Conservation (phyloP, 495 filamentous ascomycete species). For the Lasiosphaeris hirsuta region DNA sequence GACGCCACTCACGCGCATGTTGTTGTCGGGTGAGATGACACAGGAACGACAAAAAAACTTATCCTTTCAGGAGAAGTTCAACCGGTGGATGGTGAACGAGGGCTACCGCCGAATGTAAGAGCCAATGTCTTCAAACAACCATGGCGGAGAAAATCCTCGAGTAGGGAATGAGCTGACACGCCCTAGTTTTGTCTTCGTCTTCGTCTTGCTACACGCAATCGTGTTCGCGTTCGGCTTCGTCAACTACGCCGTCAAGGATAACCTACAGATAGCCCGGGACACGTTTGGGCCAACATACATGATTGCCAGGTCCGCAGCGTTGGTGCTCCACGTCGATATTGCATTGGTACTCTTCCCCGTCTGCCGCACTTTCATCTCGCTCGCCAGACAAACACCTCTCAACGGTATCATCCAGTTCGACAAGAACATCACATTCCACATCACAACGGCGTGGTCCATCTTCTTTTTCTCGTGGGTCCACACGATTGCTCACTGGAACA, state of each 20-base stretch:
- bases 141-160: not conserved
- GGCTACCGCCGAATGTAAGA: slow-evolving; percentile 68
- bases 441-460: slow-evolving; percentile 75
- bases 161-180: slow-evolving; percentile 19
- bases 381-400: slow-evolving; percentile 68
- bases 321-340: slow-evolving; percentile 72
- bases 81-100: slow-evolving; percentile 74
- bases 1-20: slow-evolving; percentile 66
- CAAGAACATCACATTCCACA: slow-evolving; percentile 81
- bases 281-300: slow-evolving; percentile 68
- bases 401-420: slow-evolving; percentile 78
- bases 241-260: slow-evolving; percentile 72
- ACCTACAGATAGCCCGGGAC: slow-evolving; percentile 55
- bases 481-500: slow-evolving; percentile 77
- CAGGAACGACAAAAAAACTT: slow-evolving; percentile 59
- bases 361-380: slow-evolving; percentile 73
- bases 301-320: slow-evolving; percentile 65
- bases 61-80: slow-evolving; percentile 49
- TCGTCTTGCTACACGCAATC: slow-evolving; percentile 61
- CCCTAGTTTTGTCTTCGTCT: slow-evolving; percentile 64
- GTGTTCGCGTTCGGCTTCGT: slow-evolving; percentile 73
- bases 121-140: too few relatives aligned
- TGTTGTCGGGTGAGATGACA: slow-evolving; percentile 68
- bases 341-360: slow-evolving; percentile 73
- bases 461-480: slow-evolving; percentile 79